Base-by-base conservation (phyloP, 1,284 basidiomycete genomes). In the Cryptococcus sp. region DNA sequence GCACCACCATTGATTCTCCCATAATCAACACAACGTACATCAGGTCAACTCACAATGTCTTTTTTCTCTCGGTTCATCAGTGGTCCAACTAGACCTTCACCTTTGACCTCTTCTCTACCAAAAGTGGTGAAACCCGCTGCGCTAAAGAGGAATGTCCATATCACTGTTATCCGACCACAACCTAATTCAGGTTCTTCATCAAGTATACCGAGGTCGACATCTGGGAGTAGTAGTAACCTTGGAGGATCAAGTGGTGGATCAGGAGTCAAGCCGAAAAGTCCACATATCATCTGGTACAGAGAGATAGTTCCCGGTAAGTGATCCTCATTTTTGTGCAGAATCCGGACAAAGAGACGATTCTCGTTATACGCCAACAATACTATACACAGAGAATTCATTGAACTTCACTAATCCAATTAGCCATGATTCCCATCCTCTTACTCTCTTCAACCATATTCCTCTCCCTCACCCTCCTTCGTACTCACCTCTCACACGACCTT, bases 371-470 rank as follows among this genome's bases (percentile, higher is more conserved):
- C 33, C n/a, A 5, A 7, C 13, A 37, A 5, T 36, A 13, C 34
- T 36, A 13, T 23, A 7, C 49, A 6, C 7, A 15, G 33, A 15
- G 34, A 33, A 33, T 38, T 37, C 7, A 34, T 32, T 14, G 8
- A 4, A 5, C 23, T 53, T 37, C n/a, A 35, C 45, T 38, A 32
- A 38, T 30, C n/a, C 32, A 3, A 52, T 53, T 57, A 74, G 76
- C 76, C 31, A 77, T 76, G 72, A 50, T 77, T 35, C 76, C 76
- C 3, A 72, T 76, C 55, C 67, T 77, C 38, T 57, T 74, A 33
- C 66, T 77, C 47, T 71, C 72, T 6, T 74, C 74, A 0, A 72
- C 69, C 15, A 61, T 76, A 48, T 77, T 76, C 64, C 67, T 76
- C 48, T 69, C 70, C 35, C 69, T 73, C 47, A 63, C 66, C 36